Evolutionary conservation across 139 green algal species (phyloP).

Genomic region (Picochlorum sp.): DNA sequence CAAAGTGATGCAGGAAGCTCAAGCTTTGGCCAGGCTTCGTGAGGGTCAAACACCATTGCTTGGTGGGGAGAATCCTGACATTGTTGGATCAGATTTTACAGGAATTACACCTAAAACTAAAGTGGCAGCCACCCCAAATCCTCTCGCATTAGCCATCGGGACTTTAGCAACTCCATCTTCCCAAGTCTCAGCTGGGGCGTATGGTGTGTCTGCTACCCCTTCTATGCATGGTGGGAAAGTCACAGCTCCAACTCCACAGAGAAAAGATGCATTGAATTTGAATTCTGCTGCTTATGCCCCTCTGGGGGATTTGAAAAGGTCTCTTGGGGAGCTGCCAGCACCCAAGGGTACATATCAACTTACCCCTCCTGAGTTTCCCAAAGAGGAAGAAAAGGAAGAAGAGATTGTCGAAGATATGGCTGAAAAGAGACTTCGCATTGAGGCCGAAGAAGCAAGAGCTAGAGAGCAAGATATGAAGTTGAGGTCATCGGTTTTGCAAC

Average conservation of each 20-base stretch:
- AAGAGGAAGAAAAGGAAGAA: constrained; percentile 31
- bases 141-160: constrained; percentile 26
- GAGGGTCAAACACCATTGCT: constrained; percentile 76
- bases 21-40: constrained; percentile 64
- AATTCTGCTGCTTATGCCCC: no score
- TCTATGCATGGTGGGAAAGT: not conserved
- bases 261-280: constrained; percentile 19
- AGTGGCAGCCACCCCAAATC: constrained; percentile 49
- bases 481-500: constrained; percentile 55
- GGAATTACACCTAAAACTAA: constrained; percentile 50
- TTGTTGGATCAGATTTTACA: constrained; percentile 60
- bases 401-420: constrained; percentile 74
- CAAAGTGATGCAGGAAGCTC: constrained; percentile 71
- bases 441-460: constrained; percentile 38
- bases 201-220: not conserved
- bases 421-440: constrained; percentile 40
- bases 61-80: constrained; percentile 73
- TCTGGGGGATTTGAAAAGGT: no score
- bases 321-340: constrained; percentile 60
- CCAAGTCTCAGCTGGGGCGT: not conserved
- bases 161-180: no score
- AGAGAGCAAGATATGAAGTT: constrained; percentile 29
- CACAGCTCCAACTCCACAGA: constrained; percentile 27
- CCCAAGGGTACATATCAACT: constrained; percentile 88
- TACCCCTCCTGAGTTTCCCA: constrained; percentile 39